Percentiles rank a stretch among this genome's conserved stretches.
Conservation (phyloP, 139 green algal genomes). For the Deuterostichococcus epilithicus region DNA sequence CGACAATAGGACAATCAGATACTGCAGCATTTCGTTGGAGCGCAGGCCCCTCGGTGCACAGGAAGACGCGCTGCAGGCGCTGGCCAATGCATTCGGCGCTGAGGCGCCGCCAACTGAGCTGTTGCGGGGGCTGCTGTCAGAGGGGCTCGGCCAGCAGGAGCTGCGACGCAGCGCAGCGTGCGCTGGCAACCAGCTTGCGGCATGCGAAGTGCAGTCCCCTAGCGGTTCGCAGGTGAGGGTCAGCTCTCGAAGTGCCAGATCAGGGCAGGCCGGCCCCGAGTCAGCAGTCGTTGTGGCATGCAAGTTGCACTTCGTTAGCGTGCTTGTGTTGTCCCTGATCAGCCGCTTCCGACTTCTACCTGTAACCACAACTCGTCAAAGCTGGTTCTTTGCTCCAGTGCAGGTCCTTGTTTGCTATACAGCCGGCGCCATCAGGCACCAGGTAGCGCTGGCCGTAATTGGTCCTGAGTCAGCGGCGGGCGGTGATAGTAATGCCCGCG, state of each 20-base stretch:
- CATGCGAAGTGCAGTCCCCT: neutral
- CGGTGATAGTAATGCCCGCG: too few relatives aligned
- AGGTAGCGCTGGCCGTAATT: neutral
- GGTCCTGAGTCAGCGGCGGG: too few relatives aligned
- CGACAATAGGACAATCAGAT: too few relatives aligned
- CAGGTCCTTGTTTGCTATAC: neutral
- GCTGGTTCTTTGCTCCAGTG: neutral
- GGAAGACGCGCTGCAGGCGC: neutral
- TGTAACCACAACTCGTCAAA: too few relatives aligned
- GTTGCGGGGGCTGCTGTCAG: neutral
- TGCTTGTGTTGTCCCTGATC: too few relatives aligned
- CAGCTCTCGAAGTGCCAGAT: too few relatives aligned
- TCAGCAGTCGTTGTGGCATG: too few relatives aligned
- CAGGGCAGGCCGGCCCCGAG: too few relatives aligned
- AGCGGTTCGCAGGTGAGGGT: too few relatives aligned
- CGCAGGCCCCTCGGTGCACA: neutral
- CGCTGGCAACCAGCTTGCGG: neutral
- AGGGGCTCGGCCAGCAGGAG: neutral
- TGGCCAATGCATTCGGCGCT: neutral
- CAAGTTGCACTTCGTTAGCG: too few relatives aligned
- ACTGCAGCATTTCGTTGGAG: too few relatives aligned
- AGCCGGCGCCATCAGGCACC: neutral
- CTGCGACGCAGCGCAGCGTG: neutral
- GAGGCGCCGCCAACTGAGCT: neutral
- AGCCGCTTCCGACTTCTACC: too few relatives aligned